Evolutionary conservation across 2,329 filamentous ascomycete genomes (phyloP), one percentile per base, ranked within the genome.

Genomic region (Phaeosphaeria sp.): DNA sequence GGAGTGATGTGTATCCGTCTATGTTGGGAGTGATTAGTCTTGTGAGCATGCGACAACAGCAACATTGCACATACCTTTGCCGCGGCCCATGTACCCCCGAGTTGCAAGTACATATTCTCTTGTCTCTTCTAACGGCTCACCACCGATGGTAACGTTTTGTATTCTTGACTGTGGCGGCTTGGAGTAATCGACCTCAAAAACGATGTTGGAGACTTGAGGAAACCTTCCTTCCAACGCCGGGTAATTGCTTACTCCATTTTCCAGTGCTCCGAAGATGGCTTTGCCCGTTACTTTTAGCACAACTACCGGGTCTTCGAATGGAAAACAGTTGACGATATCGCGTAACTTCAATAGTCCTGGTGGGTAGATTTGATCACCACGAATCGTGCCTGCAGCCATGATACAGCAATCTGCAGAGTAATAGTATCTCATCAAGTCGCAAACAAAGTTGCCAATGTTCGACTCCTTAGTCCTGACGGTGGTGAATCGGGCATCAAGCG

Each of bases 371-470:
- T 95, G 91, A 71, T 97, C 93, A 18, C 61, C 62, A 17, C 62
- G 59, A 9, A 64, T 64, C 13, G 62, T 64, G 21, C 62, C 62
- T 18, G 59, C 51, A 30, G 62, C 62, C 62, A 64, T 64, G 20
- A 64, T 64, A 41, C 62, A 55, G 18, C 46, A 50, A 33, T 97
- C 93, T 0, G 91, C 88, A 5, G 83, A 79, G 73, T 97, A 92
- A 72, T 96, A 90, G 60, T 87, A 87, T 7, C 92, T 86, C 92
- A 97, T 96, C 22, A 97, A 84, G 72, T 97, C 93, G 77, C 91
- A 95, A 2, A 96, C 90, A 74, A 96, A 96, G 77, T 97, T 97
- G 1, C 90, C 92, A 15, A 96, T 80, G 71, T 97, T 97, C 54
- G 90, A 92, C 77, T 97, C 93, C 46, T 81, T 83, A 20, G 86